Base-by-base conservation (phyloP, 2,329 filamentous ascomycete species). In the Pseudogymnoascus sp. region DNA sequence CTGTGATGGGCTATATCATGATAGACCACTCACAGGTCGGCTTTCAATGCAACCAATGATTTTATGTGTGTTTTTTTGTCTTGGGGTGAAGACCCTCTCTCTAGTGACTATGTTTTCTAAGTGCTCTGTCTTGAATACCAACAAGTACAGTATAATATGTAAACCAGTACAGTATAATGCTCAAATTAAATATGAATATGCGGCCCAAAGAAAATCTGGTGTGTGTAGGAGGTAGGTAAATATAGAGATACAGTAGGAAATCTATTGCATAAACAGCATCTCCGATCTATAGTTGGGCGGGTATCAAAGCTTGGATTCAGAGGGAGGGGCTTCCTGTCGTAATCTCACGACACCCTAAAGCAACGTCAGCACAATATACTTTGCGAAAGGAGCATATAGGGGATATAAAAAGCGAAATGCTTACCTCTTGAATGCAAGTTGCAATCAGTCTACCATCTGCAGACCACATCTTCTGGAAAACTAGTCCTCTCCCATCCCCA, bases 381-480 rank as follows among this genome's bases (percentile, higher is more conserved):
- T 3, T 12, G 5, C 1, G 25, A n/a, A 34, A 25, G 34, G 21
- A 16, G 28, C 16, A 34, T 40, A 28, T 31, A 23, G 3, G 11
- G 1, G 18, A 12, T 21, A 61, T 61, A 68, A 53, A 16, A 16
- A 16, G 14, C 4, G 49, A 3, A 5, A 69, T 34, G 3, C 49
- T 67, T 68, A 80, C 89, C 82, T 95, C 90, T 76, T 95, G 90
- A 64, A 90, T 83, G 73, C 90, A 93, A 34, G 85, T 93, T 25
- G 90, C 90, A 71, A 95, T 77, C 74, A 95, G 75, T 25, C 81
- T 87, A 21, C 90, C 90, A 65, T 92, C 87, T 67, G 78, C 79
- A 25, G 83, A 81, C 73, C 87, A 93, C 65, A 93, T 89, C 74
- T 84, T 83, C 79, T 92, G 89, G 69, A 82, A 84, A 42, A 93